These are phyloP conservation scores for Lentinula boryana DNA, from an alignment of 768 basidiomycete species.

Conservation along the genomic window DNA sequence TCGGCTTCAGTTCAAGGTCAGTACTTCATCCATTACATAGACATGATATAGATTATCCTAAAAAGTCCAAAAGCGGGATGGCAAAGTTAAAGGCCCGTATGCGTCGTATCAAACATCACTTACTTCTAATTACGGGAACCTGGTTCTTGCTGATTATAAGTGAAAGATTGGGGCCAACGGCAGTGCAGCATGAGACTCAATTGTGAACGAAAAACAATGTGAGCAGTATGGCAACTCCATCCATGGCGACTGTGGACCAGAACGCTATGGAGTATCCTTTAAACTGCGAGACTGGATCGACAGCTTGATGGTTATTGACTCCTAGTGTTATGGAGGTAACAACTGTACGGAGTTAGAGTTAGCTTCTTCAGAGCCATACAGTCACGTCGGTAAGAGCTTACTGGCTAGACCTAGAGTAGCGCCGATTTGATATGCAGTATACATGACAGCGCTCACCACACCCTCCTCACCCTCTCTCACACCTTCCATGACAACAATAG, in stretches of 20 bases:
- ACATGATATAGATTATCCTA: too few species aligned
- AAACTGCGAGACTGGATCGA: neutral
- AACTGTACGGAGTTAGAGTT: neutral
- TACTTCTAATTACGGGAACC: too few species aligned
- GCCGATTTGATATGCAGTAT: constrained; percentile 7
- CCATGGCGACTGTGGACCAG: neutral
- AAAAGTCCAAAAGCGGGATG: too few species aligned
- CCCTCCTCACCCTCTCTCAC: constrained; percentile 1
- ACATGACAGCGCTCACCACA: constrained; percentile 7
- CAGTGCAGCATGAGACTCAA: neutral
- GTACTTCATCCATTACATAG: too few species aligned
- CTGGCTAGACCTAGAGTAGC: constrained; percentile 4
- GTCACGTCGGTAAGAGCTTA: neutral
- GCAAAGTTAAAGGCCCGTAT: too few species aligned
- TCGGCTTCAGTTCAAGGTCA: too few species aligned
- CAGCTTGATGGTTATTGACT: neutral
- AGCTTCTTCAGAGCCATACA: neutral
- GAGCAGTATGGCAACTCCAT: neutral
- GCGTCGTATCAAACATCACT: too few species aligned
- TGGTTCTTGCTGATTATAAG: too few species aligned
- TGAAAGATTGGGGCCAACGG: too few species aligned
- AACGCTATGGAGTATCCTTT: neutral
- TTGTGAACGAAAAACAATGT: neutral
- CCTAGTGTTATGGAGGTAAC: neutral
- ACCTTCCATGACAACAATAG: constrained; percentile 6